These are phyloP conservation scores for Byssochlamys sp. DNA, from an alignment of 2,329 filamentous ascomycete genomes.

Conservation along the genomic window DNA sequence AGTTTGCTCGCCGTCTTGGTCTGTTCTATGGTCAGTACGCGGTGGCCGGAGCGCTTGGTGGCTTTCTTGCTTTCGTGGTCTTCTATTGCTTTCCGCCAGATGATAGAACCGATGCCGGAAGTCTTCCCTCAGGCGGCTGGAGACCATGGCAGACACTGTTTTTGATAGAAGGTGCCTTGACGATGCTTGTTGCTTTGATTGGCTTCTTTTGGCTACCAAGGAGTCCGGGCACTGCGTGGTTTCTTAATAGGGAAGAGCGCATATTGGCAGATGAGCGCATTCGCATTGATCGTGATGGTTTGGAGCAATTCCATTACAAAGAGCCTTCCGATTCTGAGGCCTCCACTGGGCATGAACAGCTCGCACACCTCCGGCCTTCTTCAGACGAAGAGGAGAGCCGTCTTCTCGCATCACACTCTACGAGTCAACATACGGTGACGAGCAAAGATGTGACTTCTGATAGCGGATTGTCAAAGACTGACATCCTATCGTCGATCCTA, in stretches of 20 bases:
- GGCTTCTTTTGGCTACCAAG: constrained; percentile 45
- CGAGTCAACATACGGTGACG: constrained; percentile 20
- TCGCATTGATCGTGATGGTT: constrained; percentile 23
- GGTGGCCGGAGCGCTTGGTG: constrained; percentile 48
- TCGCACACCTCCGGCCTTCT: background rate
- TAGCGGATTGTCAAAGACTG: constrained; percentile 10
- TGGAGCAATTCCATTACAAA: background rate
- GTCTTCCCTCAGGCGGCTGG: constrained; percentile 26
- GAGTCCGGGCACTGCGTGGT: constrained; percentile 43
- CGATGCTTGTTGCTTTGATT: constrained; percentile 36
- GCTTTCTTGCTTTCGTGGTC: constrained; percentile 42
- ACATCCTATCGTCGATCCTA: constrained; percentile 11
- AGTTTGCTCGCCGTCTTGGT: constrained; percentile 46
- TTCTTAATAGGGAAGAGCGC: constrained; percentile 38
- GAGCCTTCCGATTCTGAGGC: background rate
- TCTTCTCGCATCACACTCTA: constrained; percentile 4
- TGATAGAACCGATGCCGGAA: constrained; percentile 10
- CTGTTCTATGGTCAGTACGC: constrained; percentile 51
- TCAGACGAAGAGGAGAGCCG: constrained; percentile 6
- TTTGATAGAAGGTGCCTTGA: constrained; percentile 40
- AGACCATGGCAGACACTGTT: constrained; percentile 45
- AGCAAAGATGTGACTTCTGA: constrained; percentile 7
- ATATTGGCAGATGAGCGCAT: constrained; percentile 41
- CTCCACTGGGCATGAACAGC: background rate
- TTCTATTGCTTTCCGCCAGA: constrained; percentile 27